A percentile compares a stretch with the other conserved stretches of the same genome.
These are phyloP conservation scores for Aquanectria penicillioides DNA, from an alignment of 2,329 filamentous ascomycete species.

Conservation along the genomic window DNA sequence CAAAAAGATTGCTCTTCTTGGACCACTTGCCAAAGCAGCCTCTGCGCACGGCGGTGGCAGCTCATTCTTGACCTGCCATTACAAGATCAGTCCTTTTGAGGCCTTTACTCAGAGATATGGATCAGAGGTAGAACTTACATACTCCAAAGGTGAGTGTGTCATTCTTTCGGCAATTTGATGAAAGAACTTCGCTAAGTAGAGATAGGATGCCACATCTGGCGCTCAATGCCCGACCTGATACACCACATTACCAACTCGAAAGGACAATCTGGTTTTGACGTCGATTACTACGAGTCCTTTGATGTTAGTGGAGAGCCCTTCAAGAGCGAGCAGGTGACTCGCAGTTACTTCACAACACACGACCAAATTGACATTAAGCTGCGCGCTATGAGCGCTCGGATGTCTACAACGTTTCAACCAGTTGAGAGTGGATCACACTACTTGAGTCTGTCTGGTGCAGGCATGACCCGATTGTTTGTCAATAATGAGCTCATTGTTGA, in stretches of 20 bases:
- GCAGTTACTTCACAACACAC: too few species aligned
- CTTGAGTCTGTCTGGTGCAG: conserved; percentile 9
- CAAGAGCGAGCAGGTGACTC: too few species aligned
- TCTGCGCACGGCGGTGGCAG: conserved; percentile 44
- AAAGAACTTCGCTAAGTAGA: not conserved
- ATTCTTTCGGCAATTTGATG: not conserved
- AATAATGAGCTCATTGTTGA: not conserved
- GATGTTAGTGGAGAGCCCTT: too few species aligned
- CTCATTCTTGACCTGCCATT: conserved; percentile 41
- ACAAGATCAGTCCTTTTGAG: conserved; percentile 41
- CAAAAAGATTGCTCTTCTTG: conserved; percentile 32
- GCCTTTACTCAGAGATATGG: conserved; percentile 31
- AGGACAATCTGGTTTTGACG: too few species aligned
- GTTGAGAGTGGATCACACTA: conserved; percentile 5
- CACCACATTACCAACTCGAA: too few species aligned
- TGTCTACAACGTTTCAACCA: not conserved
- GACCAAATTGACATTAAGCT: too few species aligned
- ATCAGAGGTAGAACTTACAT: conserved; percentile 26
- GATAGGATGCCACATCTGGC: not conserved
- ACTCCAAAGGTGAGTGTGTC: conserved; percentile 21
- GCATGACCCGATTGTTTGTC: conserved; percentile 6
- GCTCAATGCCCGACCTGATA: not conserved
- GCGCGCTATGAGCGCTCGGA: too few species aligned
- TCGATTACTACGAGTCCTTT: too few species aligned
- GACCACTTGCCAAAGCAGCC: conserved; percentile 39